These are phyloP conservation scores for Fusarium euwallaceae DNA, from an alignment of 2,329 filamentous ascomycete species.

Conservation along the genomic window DNA sequence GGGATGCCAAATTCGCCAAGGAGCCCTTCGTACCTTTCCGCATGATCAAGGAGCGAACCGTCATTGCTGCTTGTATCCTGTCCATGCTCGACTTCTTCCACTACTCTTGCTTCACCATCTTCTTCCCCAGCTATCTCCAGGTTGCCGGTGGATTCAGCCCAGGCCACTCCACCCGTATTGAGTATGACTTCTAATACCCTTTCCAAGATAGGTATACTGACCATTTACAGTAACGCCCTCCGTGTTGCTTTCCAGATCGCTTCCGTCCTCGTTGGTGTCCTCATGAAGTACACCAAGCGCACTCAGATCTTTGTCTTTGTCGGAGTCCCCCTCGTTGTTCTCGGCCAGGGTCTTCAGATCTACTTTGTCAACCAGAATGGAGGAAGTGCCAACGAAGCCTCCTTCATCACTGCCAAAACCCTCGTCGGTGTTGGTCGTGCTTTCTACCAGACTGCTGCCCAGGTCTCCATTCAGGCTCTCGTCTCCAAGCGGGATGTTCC, in stretches of 20 bases:
- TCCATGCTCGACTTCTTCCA: slow-evolving; percentile 54
- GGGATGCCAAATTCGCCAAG: slow-evolving; percentile 54
- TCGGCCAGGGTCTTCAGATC: slow-evolving; percentile 52
- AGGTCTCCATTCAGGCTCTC: slow-evolving; percentile 50
- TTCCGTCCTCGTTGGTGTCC: slow-evolving; percentile 50
- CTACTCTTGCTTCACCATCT: slow-evolving; percentile 55
- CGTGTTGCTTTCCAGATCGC: slow-evolving; percentile 54
- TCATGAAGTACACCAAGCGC: slow-evolving; percentile 54
- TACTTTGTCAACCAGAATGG: slow-evolving; percentile 47
- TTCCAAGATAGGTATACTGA: background rate
- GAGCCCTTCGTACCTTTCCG: slow-evolving; percentile 56
- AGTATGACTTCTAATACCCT: slow-evolving; percentile 23
- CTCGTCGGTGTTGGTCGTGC: slow-evolving; percentile 53
- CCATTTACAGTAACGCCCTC: slow-evolving; percentile 42
- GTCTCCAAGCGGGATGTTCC: slow-evolving; percentile 52
- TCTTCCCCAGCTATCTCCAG: slow-evolving; percentile 57
- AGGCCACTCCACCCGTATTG: slow-evolving; percentile 54
- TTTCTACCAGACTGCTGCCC: slow-evolving; percentile 46
- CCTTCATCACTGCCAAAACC: slow-evolving; percentile 52
- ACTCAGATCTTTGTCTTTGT: slow-evolving; percentile 49
- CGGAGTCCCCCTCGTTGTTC: slow-evolving; percentile 50
- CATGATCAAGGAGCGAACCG: slow-evolving; percentile 55
- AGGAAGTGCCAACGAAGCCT: slow-evolving; percentile 48
- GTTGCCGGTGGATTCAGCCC: slow-evolving; percentile 54
- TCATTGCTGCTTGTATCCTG: slow-evolving; percentile 54